Evolutionary conservation across 768 basidiomycete species (phyloP), one percentile per base, ranked within the genome.

Genomic region (Fistulinella prunicolor): DNA sequence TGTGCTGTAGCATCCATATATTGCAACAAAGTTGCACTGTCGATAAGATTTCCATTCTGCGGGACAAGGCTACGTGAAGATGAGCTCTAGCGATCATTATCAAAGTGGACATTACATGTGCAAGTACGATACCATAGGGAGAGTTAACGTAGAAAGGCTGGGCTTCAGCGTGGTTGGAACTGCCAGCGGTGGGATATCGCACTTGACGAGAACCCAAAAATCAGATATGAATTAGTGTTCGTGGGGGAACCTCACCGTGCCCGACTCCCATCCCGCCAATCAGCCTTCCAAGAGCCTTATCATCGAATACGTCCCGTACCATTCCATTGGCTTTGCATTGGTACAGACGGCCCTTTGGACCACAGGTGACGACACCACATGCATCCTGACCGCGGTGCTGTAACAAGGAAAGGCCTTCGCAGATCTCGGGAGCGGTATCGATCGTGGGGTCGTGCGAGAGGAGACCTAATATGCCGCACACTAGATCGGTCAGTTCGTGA

Each of bases 121-220:
- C 96, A 64, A 99, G 88, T 53, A 94, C 92, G 62, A 99, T 95
- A 43, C 96, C 96, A 67, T 98, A 99, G 3, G 96, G 96, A n/a
- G 94, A 95, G 73, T 99, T 99, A 59, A 99, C 96, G 65, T 99
- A 99, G 77, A 99, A 99, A 1, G 96, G 96, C 64, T 99, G 96
- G 8, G 96, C 94, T 66, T 99, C 96, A 10, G 95, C 86, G 57
- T 96, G 89, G 49, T 94, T 89, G 49, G 93, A 96, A 63, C 92
- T 93, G 42, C 96, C 96, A 44, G 96, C 96, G 51, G 96, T 98
- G 9, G 96, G 96, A 70, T 99, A 98, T 49, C 96, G 84, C 46
- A 95, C 96, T 98, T 7, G 56, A 21, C 38, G 19, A 53, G 40
- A n/a, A 26, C 29, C 44, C 54, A 19, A 55, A 29, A 44, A 55